Evolutionary conservation across 306 rosid species (phyloP).

Genomic region (Hylodesmum podocarpum): DNA sequence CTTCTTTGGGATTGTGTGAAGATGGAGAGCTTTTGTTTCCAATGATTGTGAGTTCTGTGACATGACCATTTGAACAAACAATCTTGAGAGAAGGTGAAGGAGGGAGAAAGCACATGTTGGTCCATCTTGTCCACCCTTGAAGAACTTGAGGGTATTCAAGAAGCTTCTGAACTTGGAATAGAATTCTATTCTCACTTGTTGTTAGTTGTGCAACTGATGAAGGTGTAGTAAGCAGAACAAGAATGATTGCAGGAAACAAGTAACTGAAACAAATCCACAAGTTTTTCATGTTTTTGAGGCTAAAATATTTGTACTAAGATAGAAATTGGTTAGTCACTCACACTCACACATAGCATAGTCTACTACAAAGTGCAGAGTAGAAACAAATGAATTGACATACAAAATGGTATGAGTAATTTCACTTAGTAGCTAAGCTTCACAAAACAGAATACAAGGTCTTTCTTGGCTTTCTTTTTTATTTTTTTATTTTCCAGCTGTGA

Average conservation of each 20-base stretch:
- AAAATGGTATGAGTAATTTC: constrained; percentile 15
- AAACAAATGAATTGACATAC: background rate
- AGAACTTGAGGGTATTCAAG: constrained; percentile 78
- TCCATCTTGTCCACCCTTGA: constrained; percentile 79
- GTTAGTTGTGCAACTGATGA: constrained; percentile 53
- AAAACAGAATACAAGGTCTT: constrained; percentile 30
- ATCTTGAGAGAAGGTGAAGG: constrained; percentile 62
- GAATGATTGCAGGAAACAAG: constrained; percentile 38
- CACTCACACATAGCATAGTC: background rate
- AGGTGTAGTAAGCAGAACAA: constrained; percentile 43
- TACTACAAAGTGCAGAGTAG: background rate
- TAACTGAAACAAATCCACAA: constrained; percentile 41
- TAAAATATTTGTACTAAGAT: background rate
- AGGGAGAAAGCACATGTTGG: constrained; percentile 81
- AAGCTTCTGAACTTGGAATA: constrained; percentile 67
- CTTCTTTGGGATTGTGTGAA: constrained; percentile 29
- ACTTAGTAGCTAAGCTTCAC: background rate
- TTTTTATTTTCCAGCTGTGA: background rate
- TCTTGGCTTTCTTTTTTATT: background rate
- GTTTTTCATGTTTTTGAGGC: constrained; percentile 46
- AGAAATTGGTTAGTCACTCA: background rate
- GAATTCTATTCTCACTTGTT: constrained; percentile 55
- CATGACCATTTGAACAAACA: constrained; percentile 56
- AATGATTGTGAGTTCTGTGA: constrained; percentile 59
- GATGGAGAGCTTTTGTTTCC: constrained; percentile 63